Evolutionary conservation across 495 filamentous ascomycete genomes (phyloP).

Genomic region (Penicillium dipodomyicola): DNA sequence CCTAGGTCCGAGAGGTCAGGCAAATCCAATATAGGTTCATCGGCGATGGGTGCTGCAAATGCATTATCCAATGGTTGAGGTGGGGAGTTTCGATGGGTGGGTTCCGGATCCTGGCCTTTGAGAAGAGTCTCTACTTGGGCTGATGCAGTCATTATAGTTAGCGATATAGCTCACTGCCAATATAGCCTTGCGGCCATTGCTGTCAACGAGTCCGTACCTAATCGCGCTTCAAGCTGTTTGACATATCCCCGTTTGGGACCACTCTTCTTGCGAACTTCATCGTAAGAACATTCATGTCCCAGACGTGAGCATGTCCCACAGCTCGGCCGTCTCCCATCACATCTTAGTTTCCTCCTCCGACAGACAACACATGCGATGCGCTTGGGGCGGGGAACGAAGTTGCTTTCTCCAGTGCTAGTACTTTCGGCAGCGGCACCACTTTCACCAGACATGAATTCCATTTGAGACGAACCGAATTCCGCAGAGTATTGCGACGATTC

Average conservation of each 20-base stretch:
- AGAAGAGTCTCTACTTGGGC: slow-evolving; percentile 94
- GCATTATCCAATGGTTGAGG: slow-evolving; percentile 24
- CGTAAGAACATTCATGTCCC: slow-evolving; percentile 89
- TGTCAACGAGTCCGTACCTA: slow-evolving; percentile 59
- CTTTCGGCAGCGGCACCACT: slow-evolving; percentile 32
- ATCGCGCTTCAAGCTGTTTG: slow-evolving; percentile 89
- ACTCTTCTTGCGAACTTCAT: slow-evolving; percentile 95
- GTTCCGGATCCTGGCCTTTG: slow-evolving; percentile 56
- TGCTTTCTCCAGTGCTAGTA: slow-evolving; percentile 52
- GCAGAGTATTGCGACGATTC: slow-evolving; percentile 49
- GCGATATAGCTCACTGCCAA: slow-evolving; percentile 1
- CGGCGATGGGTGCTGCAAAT: slow-evolving; percentile 25
- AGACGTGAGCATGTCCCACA: slow-evolving; percentile 91
- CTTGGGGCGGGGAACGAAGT: slow-evolving; percentile 75
- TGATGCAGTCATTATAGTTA: slow-evolving; percentile 36
- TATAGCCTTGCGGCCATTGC: not conserved
- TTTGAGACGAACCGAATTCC: slow-evolving; percentile 26
- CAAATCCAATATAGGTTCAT: slow-evolving; percentile 25
- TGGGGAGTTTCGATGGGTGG: slow-evolving; percentile 18
- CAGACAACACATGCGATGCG: slow-evolving; percentile 97
- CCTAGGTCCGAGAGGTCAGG: slow-evolving; percentile 24
- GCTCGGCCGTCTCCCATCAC: slow-evolving; percentile 69
- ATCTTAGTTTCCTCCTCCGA: slow-evolving; percentile 86
- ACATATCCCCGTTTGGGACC: slow-evolving; percentile 98
- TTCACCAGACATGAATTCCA: slow-evolving; percentile 32